Evolutionary conservation across 306 rosid genomes (phyloP).

Genomic region (Dryas drummondii): DNA sequence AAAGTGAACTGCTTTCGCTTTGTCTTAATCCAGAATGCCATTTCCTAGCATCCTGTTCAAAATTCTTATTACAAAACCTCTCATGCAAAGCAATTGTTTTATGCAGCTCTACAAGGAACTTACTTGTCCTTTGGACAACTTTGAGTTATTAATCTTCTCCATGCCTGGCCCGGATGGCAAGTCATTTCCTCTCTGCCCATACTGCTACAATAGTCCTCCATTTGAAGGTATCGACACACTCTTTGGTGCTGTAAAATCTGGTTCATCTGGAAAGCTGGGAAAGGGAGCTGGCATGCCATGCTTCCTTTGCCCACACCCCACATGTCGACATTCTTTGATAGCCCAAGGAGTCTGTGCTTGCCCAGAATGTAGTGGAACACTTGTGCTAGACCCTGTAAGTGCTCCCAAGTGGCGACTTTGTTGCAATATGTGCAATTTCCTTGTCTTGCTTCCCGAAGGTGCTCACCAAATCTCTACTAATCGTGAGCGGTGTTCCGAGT

Average conservation of each 20-base stretch:
- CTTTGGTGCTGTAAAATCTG: conserved; percentile 50
- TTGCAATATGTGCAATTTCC: conserved; percentile 89
- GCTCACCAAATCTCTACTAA: conserved; percentile 89
- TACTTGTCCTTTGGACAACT: conserved; percentile 88
- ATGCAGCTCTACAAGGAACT: conserved; percentile 89
- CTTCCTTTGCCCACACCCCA: conserved; percentile 88
- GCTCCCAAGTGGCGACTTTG: conserved; percentile 87
- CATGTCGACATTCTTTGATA: conserved; percentile 79
- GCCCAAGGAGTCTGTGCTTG: conserved; percentile 91
- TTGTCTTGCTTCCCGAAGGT: conserved; percentile 85
- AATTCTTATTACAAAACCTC: neutral
- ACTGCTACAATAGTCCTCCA: conserved; percentile 95
- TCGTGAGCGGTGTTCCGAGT: conserved; percentile 64
- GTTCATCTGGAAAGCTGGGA: conserved; percentile 60
- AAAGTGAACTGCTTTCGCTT: neutral
- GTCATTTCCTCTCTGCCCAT: conserved; percentile 91
- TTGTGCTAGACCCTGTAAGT: conserved; percentile 82
- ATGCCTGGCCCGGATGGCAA: conserved; percentile 87
- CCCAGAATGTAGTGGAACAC: conserved; percentile 94
- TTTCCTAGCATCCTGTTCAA: neutral
- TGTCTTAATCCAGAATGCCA: neutral
- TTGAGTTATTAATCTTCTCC: conserved; percentile 83
- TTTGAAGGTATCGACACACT: conserved; percentile 83
- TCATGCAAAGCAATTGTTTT: neutral
- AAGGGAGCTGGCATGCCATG: conserved; percentile 98